Conservation (phyloP, 2,329 filamentous ascomycete species). For the Stemphylium lycopersici region DNA sequence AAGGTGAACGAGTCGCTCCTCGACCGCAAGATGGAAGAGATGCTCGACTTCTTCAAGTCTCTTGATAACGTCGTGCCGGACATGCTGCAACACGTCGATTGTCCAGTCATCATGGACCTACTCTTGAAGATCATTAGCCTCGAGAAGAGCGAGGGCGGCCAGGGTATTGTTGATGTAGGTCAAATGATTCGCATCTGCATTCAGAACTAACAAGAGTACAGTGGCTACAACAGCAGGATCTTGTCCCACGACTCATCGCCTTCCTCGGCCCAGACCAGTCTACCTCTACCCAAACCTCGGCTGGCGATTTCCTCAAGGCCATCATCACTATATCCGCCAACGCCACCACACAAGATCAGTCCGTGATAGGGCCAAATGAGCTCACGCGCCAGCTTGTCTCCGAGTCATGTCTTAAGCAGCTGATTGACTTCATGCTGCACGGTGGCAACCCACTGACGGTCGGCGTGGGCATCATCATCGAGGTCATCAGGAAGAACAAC, state of each 20-base stretch:
- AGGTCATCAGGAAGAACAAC: slow-evolving; percentile 99
- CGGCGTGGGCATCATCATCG: slow-evolving; percentile 95
- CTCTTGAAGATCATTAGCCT: slow-evolving; percentile 95
- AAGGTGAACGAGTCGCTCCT: slow-evolving; percentile 98
- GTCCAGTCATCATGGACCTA: slow-evolving; percentile 97
- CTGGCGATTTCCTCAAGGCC: slow-evolving; percentile 96
- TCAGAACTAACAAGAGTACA: slow-evolving; percentile 46
- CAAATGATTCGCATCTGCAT: neutral
- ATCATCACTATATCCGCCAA: slow-evolving; percentile 99
- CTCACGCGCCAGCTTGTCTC: slow-evolving; percentile 95
- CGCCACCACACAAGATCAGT: slow-evolving; percentile 95
- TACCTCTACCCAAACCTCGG: slow-evolving; percentile 92
- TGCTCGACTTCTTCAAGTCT: slow-evolving; percentile 87
- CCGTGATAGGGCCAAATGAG: slow-evolving; percentile 98
- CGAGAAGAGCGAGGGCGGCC: slow-evolving; percentile 87
- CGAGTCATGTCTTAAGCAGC: slow-evolving; percentile 76
- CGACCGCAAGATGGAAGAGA: slow-evolving; percentile 97
- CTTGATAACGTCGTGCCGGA: slow-evolving; percentile 81
- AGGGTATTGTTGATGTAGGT: slow-evolving; percentile 89
- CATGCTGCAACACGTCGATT: slow-evolving; percentile 92
- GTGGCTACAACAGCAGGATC: slow-evolving; percentile 90
- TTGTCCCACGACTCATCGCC: slow-evolving; percentile 85
- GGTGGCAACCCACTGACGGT: slow-evolving; percentile 95
- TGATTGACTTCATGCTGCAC: slow-evolving; percentile 90
- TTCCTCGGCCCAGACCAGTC: slow-evolving; percentile 85